Conservation (phyloP, 2,329 filamentous ascomycete genomes). For the Macrophomina phaseolina region DNA sequence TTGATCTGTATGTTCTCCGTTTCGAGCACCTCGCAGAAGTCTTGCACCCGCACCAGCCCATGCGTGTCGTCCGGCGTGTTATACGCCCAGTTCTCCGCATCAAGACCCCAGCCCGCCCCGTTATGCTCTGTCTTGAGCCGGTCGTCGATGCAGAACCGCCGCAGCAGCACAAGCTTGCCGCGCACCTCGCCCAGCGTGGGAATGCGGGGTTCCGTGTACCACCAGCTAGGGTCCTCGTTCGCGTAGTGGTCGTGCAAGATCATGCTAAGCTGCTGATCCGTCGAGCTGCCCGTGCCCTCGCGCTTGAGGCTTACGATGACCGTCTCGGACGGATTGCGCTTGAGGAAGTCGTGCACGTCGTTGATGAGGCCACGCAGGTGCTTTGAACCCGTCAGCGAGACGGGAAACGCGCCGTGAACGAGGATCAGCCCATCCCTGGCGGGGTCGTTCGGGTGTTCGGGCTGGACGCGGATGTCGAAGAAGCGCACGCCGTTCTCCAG, state of each 20-base stretch:
- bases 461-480: slow-evolving; percentile 86
- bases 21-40: slow-evolving; percentile 89
- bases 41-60: slow-evolving; percentile 83
- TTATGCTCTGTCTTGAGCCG: slow-evolving; percentile 55
- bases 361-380: slow-evolving; percentile 76
- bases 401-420: slow-evolving; percentile 88
- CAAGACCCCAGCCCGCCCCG: slow-evolving; percentile 62
- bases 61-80: slow-evolving; percentile 80
- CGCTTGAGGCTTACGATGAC: slow-evolving; percentile 88
- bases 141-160: slow-evolving; percentile 74
- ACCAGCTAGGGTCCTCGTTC: slow-evolving; percentile 63
- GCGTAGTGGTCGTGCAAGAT: slow-evolving; percentile 75
- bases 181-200: slow-evolving; percentile 80
- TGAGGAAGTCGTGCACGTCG: slow-evolving; percentile 75
- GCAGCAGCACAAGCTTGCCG: slow-evolving; percentile 82
- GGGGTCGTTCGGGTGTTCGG: slow-evolving; percentile 61
- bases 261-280: slow-evolving; percentile 77
- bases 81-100: slow-evolving; percentile 77
- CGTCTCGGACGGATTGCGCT: slow-evolving; percentile 78
- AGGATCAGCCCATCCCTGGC: slow-evolving; percentile 74
- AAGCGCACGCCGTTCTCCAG: slow-evolving; percentile 91
- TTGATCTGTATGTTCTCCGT: slow-evolving; percentile 79
- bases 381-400: slow-evolving; percentile 81
- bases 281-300: slow-evolving; percentile 81
- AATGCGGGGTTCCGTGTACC: slow-evolving; percentile 79